phyloP scores from a whole-genome alignment of 2,329 filamentous ascomycete genomes.

The Diaporthe ilicicola region DNA sequence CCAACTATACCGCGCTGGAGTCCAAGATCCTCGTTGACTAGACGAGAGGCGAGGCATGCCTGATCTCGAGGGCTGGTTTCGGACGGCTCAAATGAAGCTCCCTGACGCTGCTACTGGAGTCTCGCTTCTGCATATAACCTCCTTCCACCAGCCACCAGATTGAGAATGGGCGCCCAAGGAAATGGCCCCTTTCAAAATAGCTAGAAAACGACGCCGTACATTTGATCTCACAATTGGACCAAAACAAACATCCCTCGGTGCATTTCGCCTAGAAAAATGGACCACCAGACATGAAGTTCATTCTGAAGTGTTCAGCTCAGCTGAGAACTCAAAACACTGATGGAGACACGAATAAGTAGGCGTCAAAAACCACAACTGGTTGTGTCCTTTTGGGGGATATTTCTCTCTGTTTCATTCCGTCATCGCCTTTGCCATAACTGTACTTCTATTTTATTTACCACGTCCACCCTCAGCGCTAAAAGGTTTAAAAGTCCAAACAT shows the following conservation, averaged over 20 bases:
- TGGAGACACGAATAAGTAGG: neutral
- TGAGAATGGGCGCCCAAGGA: neutral
- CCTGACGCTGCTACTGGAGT: neutral
- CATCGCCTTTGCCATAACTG: no score
- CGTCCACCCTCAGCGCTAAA: neutral
- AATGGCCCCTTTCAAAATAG: neutral
- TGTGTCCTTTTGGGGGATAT: no score
- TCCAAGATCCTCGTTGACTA: conserved; percentile 85
- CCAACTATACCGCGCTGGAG: conserved; percentile 84
- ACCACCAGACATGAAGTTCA: neutral
- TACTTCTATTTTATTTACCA: neutral
- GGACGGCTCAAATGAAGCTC: neutral
- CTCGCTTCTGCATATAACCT: neutral
- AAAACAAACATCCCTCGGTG: neutral
- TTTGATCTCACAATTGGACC: neutral
- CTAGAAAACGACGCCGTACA: neutral
- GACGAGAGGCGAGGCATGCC: neutral
- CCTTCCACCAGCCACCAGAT: neutral
- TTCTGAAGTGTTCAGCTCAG: neutral
- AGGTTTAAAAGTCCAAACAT: neutral
- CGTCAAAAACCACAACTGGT: neutral
- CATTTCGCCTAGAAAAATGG: neutral
- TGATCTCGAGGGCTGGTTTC: neutral
- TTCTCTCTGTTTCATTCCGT: neutral
- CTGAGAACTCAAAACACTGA: neutral